Percentiles rank a stretch among this genome's conserved stretches.
Evolutionary conservation across 345 rosid species (phyloP).

Genomic region (Physaria fendleri): DNA sequence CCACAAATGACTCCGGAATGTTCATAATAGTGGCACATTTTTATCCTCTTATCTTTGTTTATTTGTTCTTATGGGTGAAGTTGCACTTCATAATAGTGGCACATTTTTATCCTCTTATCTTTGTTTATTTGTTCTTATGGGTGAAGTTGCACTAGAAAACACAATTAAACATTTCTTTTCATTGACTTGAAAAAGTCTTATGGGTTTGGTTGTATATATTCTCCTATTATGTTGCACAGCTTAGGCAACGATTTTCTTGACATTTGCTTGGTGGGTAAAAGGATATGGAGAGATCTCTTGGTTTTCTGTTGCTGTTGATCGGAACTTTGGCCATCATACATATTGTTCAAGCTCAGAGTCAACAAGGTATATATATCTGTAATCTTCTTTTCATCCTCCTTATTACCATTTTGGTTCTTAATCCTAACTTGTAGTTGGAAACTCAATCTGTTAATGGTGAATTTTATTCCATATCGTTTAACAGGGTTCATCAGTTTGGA

Average conservation of each 20-base stretch:
- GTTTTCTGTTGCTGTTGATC: background rate
- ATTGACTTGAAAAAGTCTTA: background rate
- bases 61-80: background rate
- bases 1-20: too few species aligned
- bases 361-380: slow-evolving; percentile 24
- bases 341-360: slow-evolving; percentile 26
- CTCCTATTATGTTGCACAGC: background rate
- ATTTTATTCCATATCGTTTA: background rate
- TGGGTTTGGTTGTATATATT: background rate
- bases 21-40: background rate
- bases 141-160: slow-evolving; percentile 15
- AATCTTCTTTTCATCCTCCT: background rate
- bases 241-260: background rate
- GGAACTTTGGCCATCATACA: background rate
- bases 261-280: background rate
- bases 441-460: too few species aligned
- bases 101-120: background rate
- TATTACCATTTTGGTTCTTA: background rate
- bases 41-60: background rate
- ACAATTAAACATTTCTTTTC: background rate
- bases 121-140: background rate
- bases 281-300: slow-evolving; percentile 11
- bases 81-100: too few species aligned
- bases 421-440: too few species aligned
- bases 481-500: slow-evolving; percentile 48